Base-by-base conservation (phyloP, 768 basidiomycete species). In the Boletales sp. region DNA sequence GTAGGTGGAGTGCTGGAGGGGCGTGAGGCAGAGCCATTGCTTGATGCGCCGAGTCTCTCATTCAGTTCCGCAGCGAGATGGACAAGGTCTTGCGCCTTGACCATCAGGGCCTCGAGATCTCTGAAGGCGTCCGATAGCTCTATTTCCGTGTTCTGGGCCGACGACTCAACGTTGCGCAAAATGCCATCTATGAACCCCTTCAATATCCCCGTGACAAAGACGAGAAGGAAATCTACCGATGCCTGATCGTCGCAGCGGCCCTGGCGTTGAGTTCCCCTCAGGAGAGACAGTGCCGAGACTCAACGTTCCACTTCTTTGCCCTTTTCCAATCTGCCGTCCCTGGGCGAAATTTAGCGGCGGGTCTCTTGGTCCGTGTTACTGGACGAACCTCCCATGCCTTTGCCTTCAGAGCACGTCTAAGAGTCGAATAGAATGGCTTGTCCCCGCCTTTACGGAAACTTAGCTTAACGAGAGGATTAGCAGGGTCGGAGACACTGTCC, bases 381-480 rank as follows among this genome's bases (percentile, higher is more conserved):
- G 27, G 11, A 62, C 71, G 31, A 37, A 80, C 82, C 74, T 87
- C 83, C 94, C 94, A 95, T 32, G 77, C 79, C 63, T 84, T 90
- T 5, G 77, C 74, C 53, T 81, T 76, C 43, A 95, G 62, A 39
- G 83, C 80, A 17, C 80, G 75, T 66, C 87, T 90, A 34, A 97
- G 73, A 11, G 80, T 76, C 15, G 80, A 73, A 66, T 99, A 97
- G 56, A 92, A 87, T 1, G 78, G 57, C 67, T 87, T 87, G 64
- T 89, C 93, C 0, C 94, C 94, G 4, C 94, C 93, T 64, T 84
- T 90, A 38, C 95, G 78, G 66, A 99, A 97, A 67, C 90, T 94
- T 48, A 99, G 64, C 56, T 89, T 87, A 42, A 97, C 79, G 50
- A 85, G 73, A 29, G 74, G 61, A n/a, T 72, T 63, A 7, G 60